phyloP scores from a whole-genome alignment of 2,329 filamentous ascomycete genomes.

The Botrytis squamosa region DNA sequence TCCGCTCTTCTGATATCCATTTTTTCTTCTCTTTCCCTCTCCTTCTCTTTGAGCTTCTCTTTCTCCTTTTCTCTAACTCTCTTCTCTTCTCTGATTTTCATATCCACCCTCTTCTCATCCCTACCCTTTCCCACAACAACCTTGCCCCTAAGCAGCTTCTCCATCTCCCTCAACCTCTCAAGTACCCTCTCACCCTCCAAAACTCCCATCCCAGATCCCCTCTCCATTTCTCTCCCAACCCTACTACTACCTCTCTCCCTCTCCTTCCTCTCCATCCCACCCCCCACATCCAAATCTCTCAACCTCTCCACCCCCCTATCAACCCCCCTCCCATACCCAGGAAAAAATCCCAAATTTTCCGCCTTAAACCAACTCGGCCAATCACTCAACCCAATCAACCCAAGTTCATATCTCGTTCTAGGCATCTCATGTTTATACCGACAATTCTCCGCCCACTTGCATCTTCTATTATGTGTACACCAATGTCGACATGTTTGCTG shows the following conservation, averaged over 20 bases:
- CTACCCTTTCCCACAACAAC: not conserved
- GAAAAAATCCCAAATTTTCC: constrained; percentile 30
- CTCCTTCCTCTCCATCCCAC: not conserved
- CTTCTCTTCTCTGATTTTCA: not conserved
- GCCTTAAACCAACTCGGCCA: constrained; percentile 46
- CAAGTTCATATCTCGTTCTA: constrained; percentile 42
- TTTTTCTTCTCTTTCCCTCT: not conserved
- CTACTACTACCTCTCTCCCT: not conserved
- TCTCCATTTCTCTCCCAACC: constrained; percentile 13
- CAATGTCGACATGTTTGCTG: constrained; percentile 45
- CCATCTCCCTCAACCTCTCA: constrained; percentile 25
- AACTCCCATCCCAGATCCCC: not conserved
- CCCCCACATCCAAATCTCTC: constrained; percentile 4
- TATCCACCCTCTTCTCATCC: not conserved
- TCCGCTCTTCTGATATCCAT: not conserved
- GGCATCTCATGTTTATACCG: constrained; percentile 51
- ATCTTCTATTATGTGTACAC: constrained; percentile 48
- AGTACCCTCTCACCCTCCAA: not conserved
- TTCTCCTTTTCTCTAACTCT: not conserved
- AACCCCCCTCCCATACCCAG: not conserved
- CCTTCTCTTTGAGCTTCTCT: constrained; percentile 17
- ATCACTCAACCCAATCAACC: constrained; percentile 44
- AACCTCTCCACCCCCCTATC: not conserved
- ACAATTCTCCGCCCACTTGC: constrained; percentile 47
- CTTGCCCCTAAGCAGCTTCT: not conserved